Conservation (phyloP, 805 yeast species). For the Kluyveromyces nonfermentans region DNA sequence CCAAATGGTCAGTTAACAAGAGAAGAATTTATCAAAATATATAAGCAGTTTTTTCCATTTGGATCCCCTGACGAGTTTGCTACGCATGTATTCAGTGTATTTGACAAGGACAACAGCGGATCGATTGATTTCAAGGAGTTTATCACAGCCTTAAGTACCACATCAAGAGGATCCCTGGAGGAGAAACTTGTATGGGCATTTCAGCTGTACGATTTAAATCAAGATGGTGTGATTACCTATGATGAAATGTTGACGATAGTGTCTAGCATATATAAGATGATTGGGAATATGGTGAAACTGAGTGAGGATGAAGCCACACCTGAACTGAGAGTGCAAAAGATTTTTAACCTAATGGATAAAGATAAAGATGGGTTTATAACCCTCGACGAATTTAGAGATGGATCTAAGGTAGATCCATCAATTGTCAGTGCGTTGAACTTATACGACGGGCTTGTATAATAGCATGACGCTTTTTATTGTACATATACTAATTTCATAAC, state of each 20-base stretch:
- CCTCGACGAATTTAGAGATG: slow-evolving; percentile 76
- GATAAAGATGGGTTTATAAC: slow-evolving; percentile 60
- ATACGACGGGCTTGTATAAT: slow-evolving; percentile 68
- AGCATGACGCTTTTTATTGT: not conserved
- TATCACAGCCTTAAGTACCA: slow-evolving; percentile 75
- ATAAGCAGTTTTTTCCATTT: slow-evolving; percentile 95
- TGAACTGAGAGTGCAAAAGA: slow-evolving; percentile 72
- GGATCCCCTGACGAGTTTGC: slow-evolving; percentile 95
- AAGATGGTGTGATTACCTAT: slow-evolving; percentile 65
- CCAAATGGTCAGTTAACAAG: slow-evolving; percentile 82
- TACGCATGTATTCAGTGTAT: slow-evolving; percentile 76
- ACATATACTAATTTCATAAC: not conserved
- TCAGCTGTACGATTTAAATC: slow-evolving; percentile 74
- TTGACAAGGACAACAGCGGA: slow-evolving; percentile 75
- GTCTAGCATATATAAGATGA: slow-evolving; percentile 84
- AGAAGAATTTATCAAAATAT: slow-evolving; percentile 83
- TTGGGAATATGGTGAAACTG: slow-evolving; percentile 84
- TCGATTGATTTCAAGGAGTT: slow-evolving; percentile 87
- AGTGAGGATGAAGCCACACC: slow-evolving; percentile 91
- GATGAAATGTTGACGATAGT: slow-evolving; percentile 75
- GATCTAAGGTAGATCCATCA: slow-evolving; percentile 69
- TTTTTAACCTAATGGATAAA: slow-evolving; percentile 66
- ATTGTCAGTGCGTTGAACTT: slow-evolving; percentile 67
- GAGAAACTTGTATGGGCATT: slow-evolving; percentile 89
- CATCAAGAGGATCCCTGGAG: slow-evolving; percentile 75